Evolutionary conservation across 148 eudicot genomes (phyloP), one percentile per base, ranked within the genome.

Genomic region (Arctostaphylos glauca): DNA sequence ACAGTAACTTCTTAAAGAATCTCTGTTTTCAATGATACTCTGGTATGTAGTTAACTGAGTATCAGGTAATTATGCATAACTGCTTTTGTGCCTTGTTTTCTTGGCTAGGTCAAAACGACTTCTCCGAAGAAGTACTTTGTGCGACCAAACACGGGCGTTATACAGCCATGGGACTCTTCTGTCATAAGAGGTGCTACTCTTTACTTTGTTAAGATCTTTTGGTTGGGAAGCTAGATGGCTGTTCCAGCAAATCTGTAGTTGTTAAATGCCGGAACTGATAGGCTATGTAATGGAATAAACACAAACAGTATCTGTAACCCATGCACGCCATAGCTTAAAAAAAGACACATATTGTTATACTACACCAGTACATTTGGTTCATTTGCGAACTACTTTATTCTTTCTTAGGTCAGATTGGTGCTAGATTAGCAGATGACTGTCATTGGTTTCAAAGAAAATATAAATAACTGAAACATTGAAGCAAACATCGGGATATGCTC

Each of bases 61-160:
- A 82, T 77, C 41, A 52, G 25, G 68, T 64, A 12, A 47, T 5
- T 46, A 10, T 62, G 1, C 75, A 80, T 75, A 23, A 49, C 16
- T 73, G 47, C 68, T 55, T 80, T 18, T 43, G 68, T 64, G 14
- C 50, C 5, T 15, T 43, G 76, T 79, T 66, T 70, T 72, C 10
- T 85, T 79, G 84, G 79, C 46, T 84, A 95, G 98, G 98, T 95
- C 78, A 95, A 94, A 87, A 95, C 98, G 71, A 94, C 98, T 84
- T 94, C 98, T n/a, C 98, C 98, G 14, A 95, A 95, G 88, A 94
- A 90, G 84, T 95, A 95, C 82, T 95, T 89, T 87, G 98, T 95
- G 12, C 92, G 98, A 60, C 98, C 98, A 73, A 95, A 95, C 84
- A 90, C 92, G 59, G 96, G 98, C 81, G 96, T 95, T 72, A 85